Conservation (phyloP, 208 protist genomes). For the Leishmania gerbilli region DNA sequence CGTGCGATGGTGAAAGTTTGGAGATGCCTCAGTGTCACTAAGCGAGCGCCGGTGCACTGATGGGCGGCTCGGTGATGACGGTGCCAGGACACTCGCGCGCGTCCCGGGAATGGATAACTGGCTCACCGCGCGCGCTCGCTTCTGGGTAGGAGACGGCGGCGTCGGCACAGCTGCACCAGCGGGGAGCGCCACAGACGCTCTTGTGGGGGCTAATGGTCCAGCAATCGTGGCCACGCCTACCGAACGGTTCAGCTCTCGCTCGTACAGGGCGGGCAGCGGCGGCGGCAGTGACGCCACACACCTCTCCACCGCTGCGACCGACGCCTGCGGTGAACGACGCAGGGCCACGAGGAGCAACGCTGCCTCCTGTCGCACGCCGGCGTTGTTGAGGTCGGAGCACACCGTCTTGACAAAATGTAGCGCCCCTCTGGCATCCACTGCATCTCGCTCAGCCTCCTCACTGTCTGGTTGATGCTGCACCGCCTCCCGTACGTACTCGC, state of each 20-base stretch:
- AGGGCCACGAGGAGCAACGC: slow-evolving; percentile 56
- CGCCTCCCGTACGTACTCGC: slow-evolving; percentile 60
- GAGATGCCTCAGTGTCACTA: slow-evolving; percentile 11
- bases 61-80: slow-evolving; percentile 11
- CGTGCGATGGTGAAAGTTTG: neutral
- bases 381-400: slow-evolving; percentile 54
- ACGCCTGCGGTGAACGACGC: slow-evolving; percentile 10
- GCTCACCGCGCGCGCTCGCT: slow-evolving; percentile 32
- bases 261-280: slow-evolving; percentile 32
- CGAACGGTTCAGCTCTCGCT: slow-evolving; percentile 31
- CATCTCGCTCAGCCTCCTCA: slow-evolving; percentile 25
- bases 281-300: slow-evolving; percentile 30
- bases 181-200: neutral
- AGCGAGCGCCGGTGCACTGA: slow-evolving; percentile 22
- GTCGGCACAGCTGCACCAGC: neutral
- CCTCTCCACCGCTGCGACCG: slow-evolving; percentile 15
- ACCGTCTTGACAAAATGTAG: slow-evolving; percentile 69
- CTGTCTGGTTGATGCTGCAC: slow-evolving; percentile 28
- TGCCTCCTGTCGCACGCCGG: slow-evolving; percentile 44
- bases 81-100: neutral
- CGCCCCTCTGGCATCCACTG: slow-evolving; percentile 47
- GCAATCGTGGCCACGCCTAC: slow-evolving; percentile 1
- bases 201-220: slow-evolving; percentile 10
- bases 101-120: slow-evolving; percentile 18
- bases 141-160: slow-evolving; percentile 9